A percentile compares a stretch with the other conserved stretches of the same genome.
phyloP scores from a whole-genome alignment of 768 basidiomycete genomes.

The Solioccasus polychromus region DNA sequence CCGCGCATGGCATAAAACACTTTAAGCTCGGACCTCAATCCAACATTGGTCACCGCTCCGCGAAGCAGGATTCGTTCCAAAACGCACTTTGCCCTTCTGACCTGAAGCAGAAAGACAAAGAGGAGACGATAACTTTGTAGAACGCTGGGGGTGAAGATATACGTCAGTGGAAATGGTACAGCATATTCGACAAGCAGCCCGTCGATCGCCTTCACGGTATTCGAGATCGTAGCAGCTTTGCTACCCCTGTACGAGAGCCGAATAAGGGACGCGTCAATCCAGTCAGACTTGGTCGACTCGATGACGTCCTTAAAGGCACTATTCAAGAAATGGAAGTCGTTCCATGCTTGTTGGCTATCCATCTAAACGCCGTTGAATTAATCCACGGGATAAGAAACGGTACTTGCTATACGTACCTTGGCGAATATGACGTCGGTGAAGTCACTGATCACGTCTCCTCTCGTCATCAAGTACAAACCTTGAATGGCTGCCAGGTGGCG shows the following conservation, averaged over 20 bases:
- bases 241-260: slow-evolving; percentile 65
- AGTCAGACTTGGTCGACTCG: slow-evolving; percentile 46
- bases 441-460: slow-evolving; percentile 74
- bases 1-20: slow-evolving; percentile 74
- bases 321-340: slow-evolving; percentile 82
- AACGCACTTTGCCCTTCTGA: slow-evolving; percentile 67
- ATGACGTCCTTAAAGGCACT: slow-evolving; percentile 70
- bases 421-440: slow-evolving; percentile 73
- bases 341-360: slow-evolving; percentile 70
- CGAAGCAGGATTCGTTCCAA: slow-evolving; percentile 70
- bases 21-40: slow-evolving; percentile 51
- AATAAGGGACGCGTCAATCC: slow-evolving; percentile 68
- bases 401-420: slow-evolving; percentile 45
- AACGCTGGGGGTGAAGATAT: slow-evolving; percentile 61
- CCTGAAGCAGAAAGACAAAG: slow-evolving; percentile 71
- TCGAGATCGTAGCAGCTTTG: slow-evolving; percentile 42
- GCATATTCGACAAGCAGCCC: slow-evolving; percentile 76
- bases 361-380: slow-evolving; percentile 44
- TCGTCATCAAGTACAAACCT: slow-evolving; percentile 69
- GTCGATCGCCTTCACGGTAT: slow-evolving; percentile 63
- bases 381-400: background rate
- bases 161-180: slow-evolving; percentile 76
- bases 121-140: slow-evolving; percentile 61
- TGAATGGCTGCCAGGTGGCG: slow-evolving; percentile 63
- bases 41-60: slow-evolving; percentile 37